Conservation (phyloP, 2,329 filamentous ascomycete species). For the Scortechinia acanthostroma region DNA sequence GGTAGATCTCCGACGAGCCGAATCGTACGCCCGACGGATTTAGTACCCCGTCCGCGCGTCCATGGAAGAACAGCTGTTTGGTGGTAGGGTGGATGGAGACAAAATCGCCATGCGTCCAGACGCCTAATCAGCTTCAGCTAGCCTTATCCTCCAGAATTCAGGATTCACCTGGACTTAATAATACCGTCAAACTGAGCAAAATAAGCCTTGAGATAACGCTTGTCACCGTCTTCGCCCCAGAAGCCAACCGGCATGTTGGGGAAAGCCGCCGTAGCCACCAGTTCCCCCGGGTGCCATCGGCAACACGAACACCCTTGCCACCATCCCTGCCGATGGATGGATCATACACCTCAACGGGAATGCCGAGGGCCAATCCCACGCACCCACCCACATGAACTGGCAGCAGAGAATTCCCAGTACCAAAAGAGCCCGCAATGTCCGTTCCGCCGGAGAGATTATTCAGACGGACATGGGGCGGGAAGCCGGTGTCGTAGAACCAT, state of each 20-base stretch:
- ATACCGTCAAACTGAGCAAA: constrained; percentile 47
- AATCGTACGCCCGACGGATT: constrained; percentile 76
- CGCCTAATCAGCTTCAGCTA: constrained; percentile 25
- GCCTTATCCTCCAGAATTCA: too few relatives aligned
- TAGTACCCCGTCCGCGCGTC: constrained; percentile 70
- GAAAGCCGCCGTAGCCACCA: constrained; percentile 42
- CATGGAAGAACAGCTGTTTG: constrained; percentile 57
- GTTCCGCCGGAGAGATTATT: constrained; percentile 73
- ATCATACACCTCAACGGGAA: constrained; percentile 43
- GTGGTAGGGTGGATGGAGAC: constrained; percentile 64
- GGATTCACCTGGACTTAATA: too few relatives aligned
- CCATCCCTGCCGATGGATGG: too few relatives aligned
- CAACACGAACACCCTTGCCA: too few relatives aligned
- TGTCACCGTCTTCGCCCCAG: constrained; percentile 23
- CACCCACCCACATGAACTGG: constrained; percentile 57
- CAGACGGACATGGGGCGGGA: constrained; percentile 60
- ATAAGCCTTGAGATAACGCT: constrained; percentile 52
- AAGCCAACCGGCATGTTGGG: constrained; percentile 40
- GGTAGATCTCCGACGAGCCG: constrained; percentile 74
- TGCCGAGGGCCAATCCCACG: constrained; percentile 41
- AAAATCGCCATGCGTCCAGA: constrained; percentile 82
- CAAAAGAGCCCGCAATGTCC: constrained; percentile 61
- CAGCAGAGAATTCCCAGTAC: constrained; percentile 58
- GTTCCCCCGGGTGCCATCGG: constrained; percentile 42
- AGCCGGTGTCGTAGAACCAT: constrained; percentile 68